Evolutionary conservation across 805 yeast species (phyloP), one percentile per base, ranked within the genome.

Genomic region (Metschnikowia dekortorum): DNA sequence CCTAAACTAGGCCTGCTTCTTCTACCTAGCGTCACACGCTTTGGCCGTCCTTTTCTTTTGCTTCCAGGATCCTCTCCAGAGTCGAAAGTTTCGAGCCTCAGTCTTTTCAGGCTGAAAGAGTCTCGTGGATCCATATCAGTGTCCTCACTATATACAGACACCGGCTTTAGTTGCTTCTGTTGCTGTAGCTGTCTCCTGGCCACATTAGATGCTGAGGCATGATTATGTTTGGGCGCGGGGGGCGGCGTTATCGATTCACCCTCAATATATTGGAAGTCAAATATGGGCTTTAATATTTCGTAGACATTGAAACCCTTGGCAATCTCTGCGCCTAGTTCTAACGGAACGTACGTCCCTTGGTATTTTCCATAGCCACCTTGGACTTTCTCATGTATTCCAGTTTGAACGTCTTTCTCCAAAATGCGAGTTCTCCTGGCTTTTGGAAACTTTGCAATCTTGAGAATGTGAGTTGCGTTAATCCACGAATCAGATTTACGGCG

Each of bases 341-440:
- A 64, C 1, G 78, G 78, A 8, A 74, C 77, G 50, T 73, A 74
- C 2, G 78, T 74, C 3, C 78, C 78, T 52, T 81, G 88, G 64
- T 81, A 82, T 58, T 82, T 81, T n/a, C 87, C 88, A 54, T 83
- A 80, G 0, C 88, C 89, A 34, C 88, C 88, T 63, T 83, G 87
- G 28, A 84, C 83, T 58, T 83, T 84, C 58, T 85, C 90, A 60
- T 82, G 85, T 34, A 69, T 71, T n/a, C 86, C 84, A 6, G 81
- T 76, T 50, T 75, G 80, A 39, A 83, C 82, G 55, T 83, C 88
- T 54, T 75, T 75, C 53, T 84, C 89, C 52, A 85, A 76, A 45
- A 82, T 74, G 52, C 83, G 77, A 8, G 87, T 81, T 44, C 88
- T 69, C 52, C 78, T 76, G 18, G 85, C 81, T 58, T 83, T 78